Conservation (phyloP, 176 grass and related monocot genomes). For the Guadua angustifolia region DNA sequence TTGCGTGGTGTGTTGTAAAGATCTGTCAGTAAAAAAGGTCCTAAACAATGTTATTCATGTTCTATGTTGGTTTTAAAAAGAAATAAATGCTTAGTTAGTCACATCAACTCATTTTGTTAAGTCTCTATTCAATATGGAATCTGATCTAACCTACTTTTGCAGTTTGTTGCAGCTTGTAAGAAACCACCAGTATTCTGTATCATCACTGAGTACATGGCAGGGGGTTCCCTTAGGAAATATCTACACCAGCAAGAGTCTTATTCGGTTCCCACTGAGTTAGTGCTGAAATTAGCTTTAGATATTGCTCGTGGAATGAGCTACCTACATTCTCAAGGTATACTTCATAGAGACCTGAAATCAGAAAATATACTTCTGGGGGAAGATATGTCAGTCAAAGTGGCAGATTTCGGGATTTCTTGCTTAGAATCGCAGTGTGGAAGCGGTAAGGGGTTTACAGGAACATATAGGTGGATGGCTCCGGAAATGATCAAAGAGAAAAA, state of each 20-base stretch:
- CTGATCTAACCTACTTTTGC: slow-evolving; percentile 29
- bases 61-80: not conserved
- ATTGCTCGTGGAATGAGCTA: slow-evolving; percentile 97
- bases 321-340: slow-evolving; percentile 88
- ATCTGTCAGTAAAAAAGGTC: not conserved
- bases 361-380: slow-evolving; percentile 97
- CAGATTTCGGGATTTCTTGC: slow-evolving; percentile 98
- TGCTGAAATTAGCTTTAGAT: slow-evolving; percentile 88
- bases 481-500: slow-evolving; percentile 96
- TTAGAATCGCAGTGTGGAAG: slow-evolving; percentile 87
- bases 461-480: slow-evolving; percentile 97
- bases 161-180: slow-evolving; percentile 99
- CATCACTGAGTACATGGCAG: slow-evolving; percentile 94
- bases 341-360: slow-evolving; percentile 96
- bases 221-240: slow-evolving; percentile 92
- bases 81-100: not conserved
- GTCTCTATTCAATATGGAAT: not conserved
- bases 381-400: slow-evolving; percentile 92
- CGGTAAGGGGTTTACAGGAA: slow-evolving; percentile 89
- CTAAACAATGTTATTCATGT: not conserved
- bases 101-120: not conserved
- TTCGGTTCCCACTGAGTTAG: slow-evolving; percentile 71
- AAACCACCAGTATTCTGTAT: slow-evolving; percentile 96
- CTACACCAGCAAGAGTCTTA: slow-evolving; percentile 86
- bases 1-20: not conserved